Evolutionary conservation across 2,329 filamentous ascomycete genomes (phyloP).

Genomic region (Calonectria ilicicola): DNA sequence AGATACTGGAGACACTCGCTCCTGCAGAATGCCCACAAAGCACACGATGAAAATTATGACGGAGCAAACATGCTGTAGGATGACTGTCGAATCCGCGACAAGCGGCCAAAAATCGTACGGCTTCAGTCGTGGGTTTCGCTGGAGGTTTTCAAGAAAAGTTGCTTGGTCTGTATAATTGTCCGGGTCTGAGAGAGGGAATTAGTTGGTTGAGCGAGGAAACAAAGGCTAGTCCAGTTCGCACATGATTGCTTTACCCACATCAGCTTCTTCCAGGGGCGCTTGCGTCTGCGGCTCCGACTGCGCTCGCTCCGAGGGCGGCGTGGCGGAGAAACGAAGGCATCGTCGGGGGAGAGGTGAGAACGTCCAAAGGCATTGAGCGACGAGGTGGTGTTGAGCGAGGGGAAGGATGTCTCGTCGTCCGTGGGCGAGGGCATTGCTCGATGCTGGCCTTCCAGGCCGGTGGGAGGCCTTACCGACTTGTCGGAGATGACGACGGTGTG

Average conservation of each 20-base stretch:
- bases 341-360: constrained; percentile 82
- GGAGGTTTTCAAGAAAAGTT: constrained; percentile 95
- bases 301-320: constrained; percentile 65
- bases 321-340: constrained; percentile 81
- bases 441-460: background rate
- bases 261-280: constrained; percentile 90
- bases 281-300: constrained; percentile 75
- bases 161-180: constrained; percentile 99
- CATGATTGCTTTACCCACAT: constrained; percentile 96
- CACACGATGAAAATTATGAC: constrained; percentile 95
- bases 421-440: constrained; percentile 51
- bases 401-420: constrained; percentile 53
- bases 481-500: background rate
- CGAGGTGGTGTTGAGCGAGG: constrained; percentile 45
- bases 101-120: constrained; percentile 99
- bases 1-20: constrained; percentile 88
- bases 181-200: constrained; percentile 70
- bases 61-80: constrained; percentile 95
- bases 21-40: constrained; percentile 90
- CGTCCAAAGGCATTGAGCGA: constrained; percentile 61
- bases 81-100: constrained; percentile 93
- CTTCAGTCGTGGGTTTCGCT: constrained; percentile 91
- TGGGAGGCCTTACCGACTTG: constrained; percentile 1
- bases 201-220: background rate
- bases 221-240: constrained; percentile 29